Base-by-base conservation (phyloP, 2,329 filamentous ascomycete genomes). In the Colletotrichum neosansevieriae region DNA sequence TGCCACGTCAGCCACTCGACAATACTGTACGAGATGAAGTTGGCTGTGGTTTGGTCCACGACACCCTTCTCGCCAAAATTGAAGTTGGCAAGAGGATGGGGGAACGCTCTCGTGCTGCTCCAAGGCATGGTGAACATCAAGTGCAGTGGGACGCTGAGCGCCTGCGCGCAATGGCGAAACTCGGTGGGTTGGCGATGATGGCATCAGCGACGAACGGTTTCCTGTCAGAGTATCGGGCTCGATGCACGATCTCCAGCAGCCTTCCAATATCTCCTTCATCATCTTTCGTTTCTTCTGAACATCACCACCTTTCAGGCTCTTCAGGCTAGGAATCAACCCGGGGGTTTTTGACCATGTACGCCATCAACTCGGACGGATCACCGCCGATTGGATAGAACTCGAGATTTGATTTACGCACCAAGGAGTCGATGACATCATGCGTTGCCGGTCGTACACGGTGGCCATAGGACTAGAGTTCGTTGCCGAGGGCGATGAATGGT, bases 1-100 rank as follows among this genome's bases (percentile, higher is more conserved):
- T 94, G 91, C 91, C 91, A 94, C 11, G 91, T 91, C 79, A 94
- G 84, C 84, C 92, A 89, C n/a, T 94, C 92, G 1, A 94, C 89
- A 45, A 93, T 81, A 0, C 87, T 86, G 72, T 93, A 94, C 0
- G 89, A 91, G 10, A 93, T 84, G 71, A 90, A 92, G 71, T 93
- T 93, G 1, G 90, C 85, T 1, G 85, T 81, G 72, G 92, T 89
- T 12, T 54, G 3, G 86, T 88, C 70, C 53, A 63, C 71, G 13
- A 65, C 67, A 19, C 19, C 68, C 71, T 90, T 91, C 63, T 89
- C 85, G 24, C 58, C 63, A 45, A 94, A 87, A 66, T 89, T 85
- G 40, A 94, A 87, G 69, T 92, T 92, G 0, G 91, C 91, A 3
- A 94, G 81, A 0, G 91, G 91, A 73, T 94, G 91, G 0, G 90